Percentiles rank a stretch among this genome's conserved stretches.
phyloP scores from a whole-genome alignment of 352 stramenopile species.

The Pythium folliculosum region DNA sequence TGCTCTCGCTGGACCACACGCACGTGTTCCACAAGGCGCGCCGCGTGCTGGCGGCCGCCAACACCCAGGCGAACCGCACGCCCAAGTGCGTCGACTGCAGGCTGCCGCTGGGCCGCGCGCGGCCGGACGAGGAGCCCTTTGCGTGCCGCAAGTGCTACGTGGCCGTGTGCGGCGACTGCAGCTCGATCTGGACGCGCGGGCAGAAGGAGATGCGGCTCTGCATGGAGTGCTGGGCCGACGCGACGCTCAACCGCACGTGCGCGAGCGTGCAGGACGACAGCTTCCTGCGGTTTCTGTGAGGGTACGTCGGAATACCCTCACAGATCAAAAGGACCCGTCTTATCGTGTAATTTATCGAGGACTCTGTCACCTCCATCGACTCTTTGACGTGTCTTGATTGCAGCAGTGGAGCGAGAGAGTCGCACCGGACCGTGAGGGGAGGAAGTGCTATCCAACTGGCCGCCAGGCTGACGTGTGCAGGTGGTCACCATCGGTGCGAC shows the following conservation, averaged over 20 bases:
- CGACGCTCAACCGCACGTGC: slow-evolving; percentile 18
- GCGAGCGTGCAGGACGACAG: background rate
- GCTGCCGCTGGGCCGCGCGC: slow-evolving; percentile 2
- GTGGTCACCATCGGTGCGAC: too few species aligned
- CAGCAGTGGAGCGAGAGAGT: too few species aligned
- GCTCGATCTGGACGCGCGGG: slow-evolving; percentile 23
- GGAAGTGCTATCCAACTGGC: too few species aligned
- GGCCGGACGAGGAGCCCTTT: slow-evolving; percentile 6
- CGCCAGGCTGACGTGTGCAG: too few species aligned
- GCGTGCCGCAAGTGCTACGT: slow-evolving; percentile 28
- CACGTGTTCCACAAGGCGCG: slow-evolving; percentile 18
- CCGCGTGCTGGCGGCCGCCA: background rate
- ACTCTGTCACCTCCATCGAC: too few species aligned
- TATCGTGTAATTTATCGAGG: too few species aligned
- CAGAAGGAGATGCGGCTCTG: slow-evolving; percentile 26
- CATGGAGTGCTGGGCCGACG: slow-evolving; percentile 30
- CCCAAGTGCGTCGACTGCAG: slow-evolving; percentile 17
- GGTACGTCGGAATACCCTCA: background rate
- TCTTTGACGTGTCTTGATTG: too few species aligned
- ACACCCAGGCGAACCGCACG: too few species aligned
- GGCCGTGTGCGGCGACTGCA: slow-evolving; percentile 23
- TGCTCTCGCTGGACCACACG: slow-evolving; percentile 26
- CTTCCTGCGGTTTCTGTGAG: background rate
- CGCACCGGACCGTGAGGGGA: too few species aligned
- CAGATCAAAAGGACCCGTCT: background rate